Evolutionary conservation across 176 grass and related monocot species (phyloP).

Genomic region (Oryza glumipatula): DNA sequence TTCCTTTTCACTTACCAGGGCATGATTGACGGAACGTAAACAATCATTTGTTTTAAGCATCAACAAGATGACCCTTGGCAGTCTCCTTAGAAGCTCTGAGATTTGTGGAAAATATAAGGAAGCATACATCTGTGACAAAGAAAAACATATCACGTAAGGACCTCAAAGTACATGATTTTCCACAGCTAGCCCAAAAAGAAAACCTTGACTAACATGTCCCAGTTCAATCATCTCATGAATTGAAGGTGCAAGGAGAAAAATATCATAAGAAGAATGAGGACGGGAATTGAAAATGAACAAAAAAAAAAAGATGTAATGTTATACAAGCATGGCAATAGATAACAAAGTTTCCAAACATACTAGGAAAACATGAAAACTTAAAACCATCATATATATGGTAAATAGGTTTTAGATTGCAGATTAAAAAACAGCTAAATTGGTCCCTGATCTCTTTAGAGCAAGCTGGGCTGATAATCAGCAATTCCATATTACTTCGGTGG

Average conservation of each 20-base stretch:
- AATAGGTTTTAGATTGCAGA: conserved; percentile 9
- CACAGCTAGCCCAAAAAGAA: conserved; percentile 12
- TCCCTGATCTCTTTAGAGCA: not conserved
- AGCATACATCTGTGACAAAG: conserved; percentile 69
- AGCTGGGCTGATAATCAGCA: not conserved
- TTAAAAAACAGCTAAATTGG: not conserved
- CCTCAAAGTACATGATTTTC: not conserved
- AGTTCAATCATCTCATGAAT: not conserved
- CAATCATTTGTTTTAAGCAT: conserved; percentile 99
- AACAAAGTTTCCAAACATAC: conserved; percentile 6
- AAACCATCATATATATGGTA: not conserved
- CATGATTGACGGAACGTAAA: conserved; percentile 84
- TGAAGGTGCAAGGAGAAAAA: not conserved
- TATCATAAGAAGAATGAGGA: not conserved
- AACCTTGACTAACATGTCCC: not conserved
- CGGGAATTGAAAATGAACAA: not conserved
- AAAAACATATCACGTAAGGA: conserved; percentile 11
- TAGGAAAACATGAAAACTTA: conserved; percentile 4
- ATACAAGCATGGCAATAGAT: not conserved
- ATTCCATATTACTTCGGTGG: not conserved
- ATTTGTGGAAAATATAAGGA: conserved; percentile 79
- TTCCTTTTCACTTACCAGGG: conserved; percentile 62
- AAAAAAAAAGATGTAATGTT: not conserved
- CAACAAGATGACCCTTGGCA: conserved; percentile 91
- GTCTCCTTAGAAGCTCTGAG: conserved; percentile 81